Evolutionary conservation across 768 basidiomycete genomes (phyloP).

Genomic region (Suillus placidus): DNA sequence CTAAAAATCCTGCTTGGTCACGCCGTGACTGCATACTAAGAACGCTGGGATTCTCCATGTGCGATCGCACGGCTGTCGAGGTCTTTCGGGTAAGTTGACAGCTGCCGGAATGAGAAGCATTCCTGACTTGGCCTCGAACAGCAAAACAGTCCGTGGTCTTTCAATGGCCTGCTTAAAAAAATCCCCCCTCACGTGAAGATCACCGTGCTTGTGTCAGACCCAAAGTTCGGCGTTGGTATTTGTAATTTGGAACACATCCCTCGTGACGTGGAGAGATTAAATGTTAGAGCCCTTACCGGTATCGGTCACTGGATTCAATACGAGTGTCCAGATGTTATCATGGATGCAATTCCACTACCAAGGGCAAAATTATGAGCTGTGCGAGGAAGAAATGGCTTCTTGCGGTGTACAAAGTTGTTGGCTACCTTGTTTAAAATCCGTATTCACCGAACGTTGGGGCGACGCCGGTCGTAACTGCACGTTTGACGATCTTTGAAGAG

Average conservation of each 20-base stretch:
- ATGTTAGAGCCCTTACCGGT: constrained; percentile 14
- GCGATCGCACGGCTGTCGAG: constrained; percentile 5
- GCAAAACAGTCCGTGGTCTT: constrained; percentile 24
- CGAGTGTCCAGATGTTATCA: constrained; percentile 26
- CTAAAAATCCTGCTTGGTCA: constrained; percentile 25
- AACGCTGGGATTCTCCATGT: constrained; percentile 15
- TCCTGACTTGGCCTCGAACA: neutral
- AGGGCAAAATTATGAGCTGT: neutral
- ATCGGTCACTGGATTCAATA: constrained; percentile 31
- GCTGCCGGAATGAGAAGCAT: neutral
- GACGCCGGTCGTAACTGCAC: neutral
- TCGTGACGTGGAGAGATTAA: constrained; percentile 7
- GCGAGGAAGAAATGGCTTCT: neutral
- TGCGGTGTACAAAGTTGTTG: neutral
- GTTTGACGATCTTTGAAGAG: neutral
- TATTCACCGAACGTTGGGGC: neutral
- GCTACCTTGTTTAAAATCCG: neutral
- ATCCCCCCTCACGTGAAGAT: constrained; percentile 14
- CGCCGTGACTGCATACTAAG: constrained; percentile 13
- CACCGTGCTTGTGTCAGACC: constrained; percentile 24
- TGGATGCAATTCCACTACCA: constrained; percentile 13
- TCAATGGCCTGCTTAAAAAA: constrained; percentile 8
- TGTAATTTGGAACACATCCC: constrained; percentile 15
- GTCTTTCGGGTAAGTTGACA: neutral
- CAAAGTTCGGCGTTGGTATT: constrained; percentile 1